Base-by-base conservation (phyloP, 169 alveolate species). In the Plasmodium vinckei region DNA sequence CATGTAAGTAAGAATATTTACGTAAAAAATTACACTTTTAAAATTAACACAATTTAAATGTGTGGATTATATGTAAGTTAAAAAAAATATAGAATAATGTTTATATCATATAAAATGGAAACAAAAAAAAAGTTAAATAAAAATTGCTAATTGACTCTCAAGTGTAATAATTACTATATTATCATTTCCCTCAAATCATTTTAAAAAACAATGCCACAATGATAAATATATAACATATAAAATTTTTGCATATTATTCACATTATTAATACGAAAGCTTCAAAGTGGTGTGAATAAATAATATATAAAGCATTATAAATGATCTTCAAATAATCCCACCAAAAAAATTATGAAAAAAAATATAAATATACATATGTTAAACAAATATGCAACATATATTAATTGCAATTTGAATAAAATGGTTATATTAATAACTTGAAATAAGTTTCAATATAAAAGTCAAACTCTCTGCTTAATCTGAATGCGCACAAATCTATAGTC, bases 341-440 rank as follows among this genome's bases (percentile, higher is more conserved):
- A 61, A 73, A 73, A 42, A 51, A 73, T 72, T 9, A 72, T 33
- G 59, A 72, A 72, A 72, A 65, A 39, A 42, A 65, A 65, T 61
- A 60, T 63, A 64, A 61, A 23, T 63, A 60, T 51, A 61, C 73
- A 42, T 61, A 73, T 19, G 57, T 46, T 54, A 17, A 73, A 73
- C 88, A 73, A 73, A 21, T 54, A 47, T 60, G 21, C 56, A 12
- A 73, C 49, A 19, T 61, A 61, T 23, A 12, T 54, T 9, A 53
- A 61, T 6, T 49, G 19, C 15, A 69, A 25, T 60, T 46, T 33
- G 23, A 57, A 21, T 17, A 73, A 60, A 13, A 53, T 59, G 56
- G 10, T 61, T 57, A 72, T 25, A 9, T 13, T 59, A 23, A 49
- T 23, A 57, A 72, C 17, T n/a, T 71, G 19, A 7, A n/a, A 49